Conservation (phyloP, 768 basidiomycete genomes). For the Ephemerocybe angulata region DNA sequence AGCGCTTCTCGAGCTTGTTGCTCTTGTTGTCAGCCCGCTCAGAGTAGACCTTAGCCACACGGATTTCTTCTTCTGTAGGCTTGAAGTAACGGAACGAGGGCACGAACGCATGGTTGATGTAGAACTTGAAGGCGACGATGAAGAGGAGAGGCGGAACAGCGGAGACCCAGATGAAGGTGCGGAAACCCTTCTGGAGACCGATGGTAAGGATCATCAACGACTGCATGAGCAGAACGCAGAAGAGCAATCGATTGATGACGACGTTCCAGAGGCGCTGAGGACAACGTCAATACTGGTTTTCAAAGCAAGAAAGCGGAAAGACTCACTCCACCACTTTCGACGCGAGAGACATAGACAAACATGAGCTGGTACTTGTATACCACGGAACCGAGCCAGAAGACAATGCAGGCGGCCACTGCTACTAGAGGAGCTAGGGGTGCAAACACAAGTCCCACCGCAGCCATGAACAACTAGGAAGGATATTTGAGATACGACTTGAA, state of each 20-base stretch:
- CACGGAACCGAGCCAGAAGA: slow-evolving; percentile 84
- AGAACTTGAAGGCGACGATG: slow-evolving; percentile 79
- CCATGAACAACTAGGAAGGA: slow-evolving; percentile 69
- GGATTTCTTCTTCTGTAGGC: slow-evolving; percentile 78
- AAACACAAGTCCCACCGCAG: slow-evolving; percentile 90
- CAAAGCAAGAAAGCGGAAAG: background rate
- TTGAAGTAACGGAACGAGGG: slow-evolving; percentile 75
- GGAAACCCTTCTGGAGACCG: slow-evolving; percentile 75
- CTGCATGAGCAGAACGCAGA: slow-evolving; percentile 84
- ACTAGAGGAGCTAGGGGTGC: slow-evolving; percentile 94
- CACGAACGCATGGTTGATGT: slow-evolving; percentile 67
- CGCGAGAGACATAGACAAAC: slow-evolving; percentile 86
- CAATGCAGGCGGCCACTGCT: slow-evolving; percentile 71
- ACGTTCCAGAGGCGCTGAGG: slow-evolving; percentile 87
- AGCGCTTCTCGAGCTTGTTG: slow-evolving; percentile 81
- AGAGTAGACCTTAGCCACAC: slow-evolving; percentile 70
- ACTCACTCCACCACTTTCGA: slow-evolving; percentile 91
- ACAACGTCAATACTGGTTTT: slow-evolving; percentile 3
- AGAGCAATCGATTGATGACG: slow-evolving; percentile 83
- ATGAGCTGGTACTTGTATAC: slow-evolving; percentile 97
- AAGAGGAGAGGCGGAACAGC: slow-evolving; percentile 85
- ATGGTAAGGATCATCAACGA: slow-evolving; percentile 81
- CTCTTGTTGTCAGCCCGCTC: slow-evolving; percentile 68
- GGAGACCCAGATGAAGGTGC: slow-evolving; percentile 73
- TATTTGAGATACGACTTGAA: background rate